phyloP scores from a whole-genome alignment of 805 yeast species.

The Torulaspora microellipsoides region DNA sequence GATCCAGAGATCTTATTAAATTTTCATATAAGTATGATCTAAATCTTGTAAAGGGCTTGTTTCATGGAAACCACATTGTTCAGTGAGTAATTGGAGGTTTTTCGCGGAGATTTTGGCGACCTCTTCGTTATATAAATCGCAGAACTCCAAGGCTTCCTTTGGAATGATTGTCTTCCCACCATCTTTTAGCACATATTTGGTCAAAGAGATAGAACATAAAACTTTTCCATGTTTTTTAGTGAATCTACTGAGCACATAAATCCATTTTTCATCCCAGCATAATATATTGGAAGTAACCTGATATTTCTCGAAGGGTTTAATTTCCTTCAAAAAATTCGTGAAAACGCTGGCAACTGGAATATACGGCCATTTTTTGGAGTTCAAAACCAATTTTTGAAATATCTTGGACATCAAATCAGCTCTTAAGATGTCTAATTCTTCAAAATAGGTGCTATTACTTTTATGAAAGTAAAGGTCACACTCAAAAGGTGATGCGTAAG shows the following conservation, averaged over 20 bases:
- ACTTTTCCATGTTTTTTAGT: conserved; percentile 38
- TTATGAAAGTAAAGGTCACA: conserved; percentile 86
- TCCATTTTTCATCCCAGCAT: conserved; percentile 88
- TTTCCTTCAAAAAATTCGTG: conserved; percentile 65
- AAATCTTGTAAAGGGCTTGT: conserved; percentile 24
- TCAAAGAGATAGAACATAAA: conserved; percentile 55
- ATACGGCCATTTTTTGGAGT: conserved; percentile 46
- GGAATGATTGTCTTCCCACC: conserved; percentile 76
- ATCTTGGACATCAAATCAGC: conserved; percentile 53
- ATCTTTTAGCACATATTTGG: conserved; percentile 77
- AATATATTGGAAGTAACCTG: conserved; percentile 53
- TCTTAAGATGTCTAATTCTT: conserved; percentile 77
- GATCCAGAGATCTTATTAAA: not conserved
- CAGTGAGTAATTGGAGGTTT: conserved; percentile 34
- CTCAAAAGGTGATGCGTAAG: conserved; percentile 71
- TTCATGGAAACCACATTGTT: conserved; percentile 31
- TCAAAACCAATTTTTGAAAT: conserved; percentile 53
- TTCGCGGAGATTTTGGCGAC: conserved; percentile 40
- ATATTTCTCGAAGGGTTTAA: conserved; percentile 61
- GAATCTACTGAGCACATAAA: conserved; percentile 65
- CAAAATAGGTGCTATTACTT: conserved; percentile 78
- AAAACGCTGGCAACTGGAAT: conserved; percentile 74
- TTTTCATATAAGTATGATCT: conserved; percentile 10
- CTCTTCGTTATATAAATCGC: conserved; percentile 53
- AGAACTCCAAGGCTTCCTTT: conserved; percentile 47